Evolutionary conservation across 2,329 filamentous ascomycete genomes (phyloP).

Genomic region (Xylariaceae sp.): DNA sequence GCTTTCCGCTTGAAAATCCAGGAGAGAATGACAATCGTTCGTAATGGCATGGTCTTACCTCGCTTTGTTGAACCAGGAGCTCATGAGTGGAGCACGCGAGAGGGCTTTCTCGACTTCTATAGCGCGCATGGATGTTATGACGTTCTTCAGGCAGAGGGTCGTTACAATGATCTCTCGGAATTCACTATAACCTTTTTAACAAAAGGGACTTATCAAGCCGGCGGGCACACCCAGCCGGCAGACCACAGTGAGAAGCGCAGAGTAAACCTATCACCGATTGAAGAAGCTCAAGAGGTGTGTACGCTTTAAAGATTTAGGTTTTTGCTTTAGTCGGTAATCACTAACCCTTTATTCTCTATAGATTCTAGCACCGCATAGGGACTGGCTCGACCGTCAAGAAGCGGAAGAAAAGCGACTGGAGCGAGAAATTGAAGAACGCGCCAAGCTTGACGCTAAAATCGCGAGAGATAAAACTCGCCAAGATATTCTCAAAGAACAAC

Average conservation of each 20-base stretch:
- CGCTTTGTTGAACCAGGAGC: constrained; percentile 15
- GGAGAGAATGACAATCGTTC: constrained; percentile 14
- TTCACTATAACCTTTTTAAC: too few relatives aligned
- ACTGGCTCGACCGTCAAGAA: constrained; percentile 1
- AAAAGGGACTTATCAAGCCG: background rate
- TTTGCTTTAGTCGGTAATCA: background rate
- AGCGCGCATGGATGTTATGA: constrained; percentile 13
- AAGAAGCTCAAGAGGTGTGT: constrained; percentile 4
- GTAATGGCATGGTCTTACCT: constrained; percentile 18
- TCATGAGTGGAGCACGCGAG: constrained; percentile 19
- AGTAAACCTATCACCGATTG: background rate
- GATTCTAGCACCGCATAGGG: background rate
- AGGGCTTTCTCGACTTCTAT: constrained; percentile 20
- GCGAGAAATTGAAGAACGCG: background rate
- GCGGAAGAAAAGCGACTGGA: background rate
- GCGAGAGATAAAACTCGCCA: background rate
- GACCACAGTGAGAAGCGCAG: background rate
- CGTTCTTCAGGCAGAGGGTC: background rate
- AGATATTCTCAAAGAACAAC: background rate
- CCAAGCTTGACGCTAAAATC: background rate
- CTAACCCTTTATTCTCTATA: background rate
- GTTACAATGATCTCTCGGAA: background rate
- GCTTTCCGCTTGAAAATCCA: constrained; percentile 3
- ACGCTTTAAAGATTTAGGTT: background rate
- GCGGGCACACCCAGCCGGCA: background rate